phyloP scores from a whole-genome alignment of 495 filamentous ascomycete genomes.

The Podospora didyma region DNA sequence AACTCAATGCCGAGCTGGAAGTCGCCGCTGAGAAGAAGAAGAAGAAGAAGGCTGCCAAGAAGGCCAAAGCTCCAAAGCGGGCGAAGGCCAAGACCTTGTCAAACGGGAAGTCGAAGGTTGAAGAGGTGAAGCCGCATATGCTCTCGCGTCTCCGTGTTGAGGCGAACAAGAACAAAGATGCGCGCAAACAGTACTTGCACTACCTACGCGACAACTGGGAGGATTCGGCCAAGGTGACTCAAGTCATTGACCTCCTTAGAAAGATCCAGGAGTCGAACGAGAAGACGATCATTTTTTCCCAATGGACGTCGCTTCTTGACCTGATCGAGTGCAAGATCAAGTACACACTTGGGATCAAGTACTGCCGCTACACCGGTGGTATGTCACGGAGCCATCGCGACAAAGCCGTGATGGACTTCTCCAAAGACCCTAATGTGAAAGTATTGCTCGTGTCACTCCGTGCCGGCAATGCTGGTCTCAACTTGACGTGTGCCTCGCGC shows the following conservation, averaged over 20 bases:
- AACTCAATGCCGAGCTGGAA: neutral
- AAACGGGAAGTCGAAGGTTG: conserved; percentile 25
- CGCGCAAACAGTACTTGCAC: conserved; percentile 55
- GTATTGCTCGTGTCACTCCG: conserved; percentile 88
- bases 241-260: conserved; percentile 64
- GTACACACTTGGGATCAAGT: conserved; percentile 52
- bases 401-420: conserved; percentile 68
- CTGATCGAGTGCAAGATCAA: conserved; percentile 84
- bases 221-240: conserved; percentile 74
- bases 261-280: conserved; percentile 42
- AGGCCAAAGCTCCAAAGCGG: conserved; percentile 12
- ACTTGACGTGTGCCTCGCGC: conserved; percentile 79
- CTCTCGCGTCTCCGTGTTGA: conserved; percentile 46
- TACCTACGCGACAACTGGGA: conserved; percentile 70
- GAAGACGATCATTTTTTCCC: conserved; percentile 91
- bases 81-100: conserved; percentile 10
- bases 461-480: conserved; percentile 88
- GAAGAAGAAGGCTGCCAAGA: conserved; percentile 1
- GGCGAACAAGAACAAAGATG: conserved; percentile 53
- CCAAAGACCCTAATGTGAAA: conserved; percentile 56
- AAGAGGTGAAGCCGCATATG: conserved; percentile 23
- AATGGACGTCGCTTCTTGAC: conserved; percentile 89
- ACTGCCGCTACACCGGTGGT: conserved; percentile 80
- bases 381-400: conserved; percentile 71
- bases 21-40: neutral